Evolutionary conservation across 2,329 filamentous ascomycete genomes (phyloP), one percentile per base, ranked within the genome.

Genomic region (Cladosporium sp.): DNA sequence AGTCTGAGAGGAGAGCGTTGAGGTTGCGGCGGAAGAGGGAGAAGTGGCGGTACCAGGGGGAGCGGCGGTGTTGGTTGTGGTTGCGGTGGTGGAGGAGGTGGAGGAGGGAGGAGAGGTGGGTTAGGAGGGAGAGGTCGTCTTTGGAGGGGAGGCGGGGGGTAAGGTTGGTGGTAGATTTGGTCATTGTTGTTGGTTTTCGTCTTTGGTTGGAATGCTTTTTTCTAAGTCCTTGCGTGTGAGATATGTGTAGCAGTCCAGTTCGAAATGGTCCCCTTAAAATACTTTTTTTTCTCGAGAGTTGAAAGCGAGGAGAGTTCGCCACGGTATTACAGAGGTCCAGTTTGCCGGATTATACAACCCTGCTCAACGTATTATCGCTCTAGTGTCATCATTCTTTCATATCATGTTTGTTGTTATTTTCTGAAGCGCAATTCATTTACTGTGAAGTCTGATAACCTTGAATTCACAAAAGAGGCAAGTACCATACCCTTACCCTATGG

Each of bases 21-120:
- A 90, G 76, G 65, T 88, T 84, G 56, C 91, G 89, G 39, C 91
- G 88, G 69, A 97, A 84, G 69, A 89, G 84, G 62, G 85, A 85
- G 67, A 97, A 87, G 72, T 81, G 82, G 72, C 88, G 86, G 87
- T 91, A 98, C 94, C 94, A 99, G 74, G 88, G 86, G 32, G 89
- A 86, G 68, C 85, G 83, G 64, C 88, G 88, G 78, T 98, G 94
- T 80, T 98, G 94, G 80, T 97, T 98, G 75, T 89, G 89, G 81
- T 97, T 95, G 72, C 93, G 91, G 76, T 92, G 88, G 77, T 89
- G 86, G 72, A 96, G 86, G 70, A 91, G 85, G 73, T 89, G 83
- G 53, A 97, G 86, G 56, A 93, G 79, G 58, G 85, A 71, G 73
- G 79, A 65, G 73, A 83, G 74, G 65, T 80, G 77, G 48, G 23